Evolutionary conservation across 2,329 filamentous ascomycete genomes (phyloP), one percentile per base, ranked within the genome.

Genomic region (Kalmusia sp.): DNA sequence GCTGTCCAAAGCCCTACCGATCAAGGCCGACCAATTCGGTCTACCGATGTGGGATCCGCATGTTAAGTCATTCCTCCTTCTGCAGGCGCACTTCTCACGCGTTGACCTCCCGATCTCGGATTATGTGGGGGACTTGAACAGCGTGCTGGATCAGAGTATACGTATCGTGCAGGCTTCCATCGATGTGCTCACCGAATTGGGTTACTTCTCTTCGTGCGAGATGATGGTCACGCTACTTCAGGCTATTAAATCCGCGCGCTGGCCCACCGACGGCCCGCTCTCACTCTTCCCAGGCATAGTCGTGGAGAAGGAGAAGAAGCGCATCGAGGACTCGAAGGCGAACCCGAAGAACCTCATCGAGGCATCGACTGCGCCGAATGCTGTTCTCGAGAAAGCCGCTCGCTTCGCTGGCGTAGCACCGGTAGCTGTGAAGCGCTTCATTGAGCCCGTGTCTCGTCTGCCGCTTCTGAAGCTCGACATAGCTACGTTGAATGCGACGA

Each of bases 31-130:
- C 15, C 73, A 77, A 15, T 82, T 88, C 63, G 87, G 87, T 8
- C 79, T 97, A 34, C 93, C 93, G 1, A 90, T 99, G 87, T 99
- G 95, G 95, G 95, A 99, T 77, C 95, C 95, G 0, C 95, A 99
- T 70, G 92, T 98, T 69, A 99, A 99, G 75, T 87, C 95, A 0
- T 98, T 97, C 78, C 79, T 99, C 31, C 83, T 99, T 1, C 83
- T 99, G 0, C 96, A 99, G 75, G 92, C 95, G 0, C 92, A 97
- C 76, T 96, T 99, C 85, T 92, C 90, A 17, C 89, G 93, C 52
- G 89, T 98, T 62, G 87, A 93, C 49, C 86, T 99, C 3, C 96
- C 96, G 3, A 97, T 99, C 52, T 89, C 91, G 0, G 95, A 99
- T 81, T 99, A 99, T 70, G 92, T 99, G 2, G 95, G 95, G 65